Base-by-base conservation (phyloP, 352 stramenopile species). In the Phytophthora sp. region DNA sequence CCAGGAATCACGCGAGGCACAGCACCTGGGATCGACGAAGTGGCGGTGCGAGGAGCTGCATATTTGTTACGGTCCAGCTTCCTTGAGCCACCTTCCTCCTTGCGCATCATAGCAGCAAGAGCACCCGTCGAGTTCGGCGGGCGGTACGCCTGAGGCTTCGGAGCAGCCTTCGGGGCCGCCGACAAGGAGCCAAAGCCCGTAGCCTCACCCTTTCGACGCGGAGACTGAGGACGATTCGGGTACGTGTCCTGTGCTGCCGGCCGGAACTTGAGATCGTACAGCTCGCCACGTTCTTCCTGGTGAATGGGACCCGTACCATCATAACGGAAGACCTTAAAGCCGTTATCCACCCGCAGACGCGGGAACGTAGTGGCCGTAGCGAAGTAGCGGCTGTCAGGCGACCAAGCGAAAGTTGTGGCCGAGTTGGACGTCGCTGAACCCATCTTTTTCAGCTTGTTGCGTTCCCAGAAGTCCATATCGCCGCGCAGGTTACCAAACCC, bases 341-440 rank as follows among this genome's bases (percentile, higher is more conserved):
- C 94, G 74, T 99, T 99, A 74, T 99, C 97, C 9, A 99, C 97
- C 80, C 98, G 98, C 83, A 99, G 97, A 41, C 97, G 89, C n/a
- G 97, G 97, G 60, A 97, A 98, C 18, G 94, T 98, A 20, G 97
- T 99, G 18, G 92, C 94, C 35, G 96, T 98, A 35, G 97, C 72
- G 66, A 99, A 99, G 76, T 96, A 97, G 41, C 95, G 83, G 39
- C 87, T 97, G 71, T 99, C 95, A 2, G 98, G 96, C 18, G 90
- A 97, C 98, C 98, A 99, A 18, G 79, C 67, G 30, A 90, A 94
- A 24, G 71, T 83, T 11, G 86, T 96, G 23, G 86, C 86, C 15
- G 79, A 84, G 66, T 96, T 93, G 20, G 88, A 86, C 58, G 89
- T 93, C 15, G 82, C 80, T 15, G 86, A 92, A 13, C 87, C 87